Evolutionary conservation across 2,329 filamentous ascomycete species (phyloP).

Genomic region (Nemania sp.): DNA sequence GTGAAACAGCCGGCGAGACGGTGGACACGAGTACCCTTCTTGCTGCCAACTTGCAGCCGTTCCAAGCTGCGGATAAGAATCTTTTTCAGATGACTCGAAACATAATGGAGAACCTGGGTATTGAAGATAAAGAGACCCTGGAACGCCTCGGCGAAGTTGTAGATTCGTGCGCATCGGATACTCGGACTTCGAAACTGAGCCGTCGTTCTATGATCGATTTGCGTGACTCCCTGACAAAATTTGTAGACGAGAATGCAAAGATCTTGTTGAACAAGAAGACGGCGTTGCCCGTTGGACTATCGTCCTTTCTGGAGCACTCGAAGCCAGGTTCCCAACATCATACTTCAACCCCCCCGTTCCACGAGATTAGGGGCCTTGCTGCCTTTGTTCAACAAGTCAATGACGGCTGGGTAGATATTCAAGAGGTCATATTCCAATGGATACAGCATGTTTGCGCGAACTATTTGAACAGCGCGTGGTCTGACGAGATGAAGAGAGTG

Average conservation of each 20-base stretch:
- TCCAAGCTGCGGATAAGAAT: conserved; percentile 59
- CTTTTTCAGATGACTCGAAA: conserved; percentile 60
- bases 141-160: conserved; percentile 53
- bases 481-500: conserved; percentile 58
- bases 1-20: conserved; percentile 58
- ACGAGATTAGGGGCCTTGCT: conserved; percentile 56
- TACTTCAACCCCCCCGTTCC: conserved; percentile 51
- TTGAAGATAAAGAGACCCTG: conserved; percentile 53
- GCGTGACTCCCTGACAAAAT: conserved; percentile 51
- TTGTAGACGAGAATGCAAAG: conserved; percentile 57
- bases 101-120: conserved; percentile 57
- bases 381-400: conserved; percentile 56
- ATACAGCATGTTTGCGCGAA: conserved; percentile 52
- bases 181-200: conserved; percentile 53
- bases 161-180: conserved; percentile 55
- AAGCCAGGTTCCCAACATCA: conserved; percentile 58
- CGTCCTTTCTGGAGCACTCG: conserved; percentile 66
- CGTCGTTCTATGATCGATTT: conserved; percentile 54
- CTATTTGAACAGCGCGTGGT: conserved; percentile 61
- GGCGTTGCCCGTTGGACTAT: conserved; percentile 55
- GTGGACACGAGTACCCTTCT: conserved; percentile 56
- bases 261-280: conserved; percentile 58
- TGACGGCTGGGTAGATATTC: conserved; percentile 54
- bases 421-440: conserved; percentile 64
- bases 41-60: conserved; percentile 59